Evolutionary conservation across 1,284 basidiomycete species (phyloP).

Genomic region (Schizophyllum amplum): DNA sequence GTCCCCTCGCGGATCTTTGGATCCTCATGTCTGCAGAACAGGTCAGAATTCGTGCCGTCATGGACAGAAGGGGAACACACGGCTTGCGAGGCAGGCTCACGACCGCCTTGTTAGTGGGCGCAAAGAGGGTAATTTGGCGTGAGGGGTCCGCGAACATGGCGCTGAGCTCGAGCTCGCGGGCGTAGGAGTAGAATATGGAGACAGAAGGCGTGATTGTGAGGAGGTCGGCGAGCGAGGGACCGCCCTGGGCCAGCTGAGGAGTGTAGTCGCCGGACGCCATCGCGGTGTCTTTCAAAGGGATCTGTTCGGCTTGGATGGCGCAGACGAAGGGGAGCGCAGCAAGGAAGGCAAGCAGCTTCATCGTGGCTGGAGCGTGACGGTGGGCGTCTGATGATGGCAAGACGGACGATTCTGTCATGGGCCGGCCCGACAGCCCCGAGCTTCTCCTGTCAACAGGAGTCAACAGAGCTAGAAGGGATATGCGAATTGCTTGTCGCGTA

Average conservation of each 20-base stretch:
- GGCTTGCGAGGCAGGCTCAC: constrained; percentile 69
- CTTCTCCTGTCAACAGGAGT: too few relatives aligned
- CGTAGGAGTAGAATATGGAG: constrained; percentile 77
- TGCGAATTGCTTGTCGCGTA: too few relatives aligned
- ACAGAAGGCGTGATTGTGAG: constrained; percentile 63
- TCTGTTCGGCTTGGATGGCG: neutral
- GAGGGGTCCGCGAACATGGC: constrained; percentile 33
- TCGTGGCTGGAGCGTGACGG: neutral
- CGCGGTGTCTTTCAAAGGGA: neutral
- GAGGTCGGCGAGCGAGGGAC: constrained; percentile 36
- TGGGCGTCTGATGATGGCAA: too few relatives aligned
- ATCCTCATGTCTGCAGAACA: constrained; percentile 28
- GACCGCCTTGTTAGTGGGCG: constrained; percentile 76
- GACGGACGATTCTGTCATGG: too few relatives aligned
- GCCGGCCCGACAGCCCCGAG: too few relatives aligned
- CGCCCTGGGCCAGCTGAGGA: neutral
- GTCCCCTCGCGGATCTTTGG: constrained; percentile 12
- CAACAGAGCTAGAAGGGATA: too few relatives aligned
- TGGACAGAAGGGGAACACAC: constrained; percentile 32
- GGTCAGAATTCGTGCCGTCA: constrained; percentile 49
- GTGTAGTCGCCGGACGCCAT: neutral
- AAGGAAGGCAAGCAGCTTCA: neutral
- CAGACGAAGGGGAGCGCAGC: neutral
- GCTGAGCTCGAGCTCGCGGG: constrained; percentile 59
- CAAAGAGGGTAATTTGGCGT: constrained; percentile 49